Base-by-base conservation (phyloP, 2,329 filamentous ascomycete species). In the Ascosphaera aggregata region DNA sequence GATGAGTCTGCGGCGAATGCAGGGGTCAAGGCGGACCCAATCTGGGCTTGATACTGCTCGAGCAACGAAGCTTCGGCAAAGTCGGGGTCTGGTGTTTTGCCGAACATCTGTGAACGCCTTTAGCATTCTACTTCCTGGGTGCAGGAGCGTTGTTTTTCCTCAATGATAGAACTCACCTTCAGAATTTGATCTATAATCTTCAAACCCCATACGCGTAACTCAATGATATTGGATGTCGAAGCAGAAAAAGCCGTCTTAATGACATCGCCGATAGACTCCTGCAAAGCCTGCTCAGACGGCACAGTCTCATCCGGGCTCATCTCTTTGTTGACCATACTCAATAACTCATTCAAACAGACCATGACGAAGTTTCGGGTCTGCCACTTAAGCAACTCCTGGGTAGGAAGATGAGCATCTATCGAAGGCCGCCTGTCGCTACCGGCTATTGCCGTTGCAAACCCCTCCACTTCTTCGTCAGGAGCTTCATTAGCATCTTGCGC, bases 1-100 rank as follows among this genome's bases (percentile, higher is more conserved):
- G 86, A 94, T 0, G 89, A 98, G 55, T 98, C 89, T 2, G 76
- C 77, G 1, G 89, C 85, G 58, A 98, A 98, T 0, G 89, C 91
- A 2, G 89, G 89, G 0, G 91, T 98, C 43, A 98, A 65, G 1
- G 89, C 89, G 15, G 89, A 95, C 49, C 85, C 85, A 52, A 98
- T 98, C 53, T 98, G 89, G 3, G 89, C 89, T 57, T 98, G 91
- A 51, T 98, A 98, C 56, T 98, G 89, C 55, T 98, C 91, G 3
- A 98, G 67, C 13, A 98, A 66, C 59, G 92, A 92, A 0, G 80
- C 89, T 57, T 98, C 89, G n/a, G 86, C 73, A 52, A 98, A 98
- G 54, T 98, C 89, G 0, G 89, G 91, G 57, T 98, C 89, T 1
- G 86, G 80, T 1, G 80, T 84, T 52, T 84, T 86, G 40, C 89